A percentile compares a stretch with the other conserved stretches of the same genome.
phyloP scores from a whole-genome alignment of 768 basidiomycete genomes.

The Amanita jacksonii region DNA sequence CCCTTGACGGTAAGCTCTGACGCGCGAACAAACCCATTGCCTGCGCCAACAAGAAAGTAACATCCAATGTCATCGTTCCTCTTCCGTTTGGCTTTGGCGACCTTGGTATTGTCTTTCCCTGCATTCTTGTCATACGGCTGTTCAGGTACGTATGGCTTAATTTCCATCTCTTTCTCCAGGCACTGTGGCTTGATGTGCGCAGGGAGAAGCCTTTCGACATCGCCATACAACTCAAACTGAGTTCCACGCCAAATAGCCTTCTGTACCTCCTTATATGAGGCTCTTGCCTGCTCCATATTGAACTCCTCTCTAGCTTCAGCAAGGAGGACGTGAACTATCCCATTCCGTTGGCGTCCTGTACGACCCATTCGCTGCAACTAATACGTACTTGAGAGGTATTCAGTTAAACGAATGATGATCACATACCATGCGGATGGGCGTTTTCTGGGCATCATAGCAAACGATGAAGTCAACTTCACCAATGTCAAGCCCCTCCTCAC shows the following conservation, averaged over 20 bases:
- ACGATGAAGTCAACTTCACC: slow-evolving; percentile 94
- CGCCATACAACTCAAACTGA: slow-evolving; percentile 85
- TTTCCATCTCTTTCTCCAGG: slow-evolving; percentile 76
- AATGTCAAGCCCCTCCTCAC: slow-evolving; percentile 97
- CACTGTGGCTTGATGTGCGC: slow-evolving; percentile 66
- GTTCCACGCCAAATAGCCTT: slow-evolving; percentile 78
- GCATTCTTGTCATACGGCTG: slow-evolving; percentile 28
- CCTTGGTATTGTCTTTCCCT: slow-evolving; percentile 20
- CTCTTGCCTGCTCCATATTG: slow-evolving; percentile 84
- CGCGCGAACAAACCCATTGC: slow-evolving; percentile 62
- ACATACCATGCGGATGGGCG: slow-evolving; percentile 89
- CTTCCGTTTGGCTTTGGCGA: slow-evolving; percentile 50
- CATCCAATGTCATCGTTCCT: slow-evolving; percentile 55
- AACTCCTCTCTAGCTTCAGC: slow-evolving; percentile 85
- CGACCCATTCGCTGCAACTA: slow-evolving; percentile 94
- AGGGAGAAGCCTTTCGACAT: slow-evolving; percentile 82
- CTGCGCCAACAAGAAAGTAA: slow-evolving; percentile 70
- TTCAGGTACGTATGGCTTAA: slow-evolving; percentile 59
- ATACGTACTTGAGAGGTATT: slow-evolving; percentile 7
- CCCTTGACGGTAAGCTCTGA: slow-evolving; percentile 50
- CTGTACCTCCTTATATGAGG: slow-evolving; percentile 82
- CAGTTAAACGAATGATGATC: background rate
- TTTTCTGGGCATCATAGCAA: slow-evolving; percentile 95
- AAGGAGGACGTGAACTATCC: slow-evolving; percentile 84
- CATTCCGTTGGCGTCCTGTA: slow-evolving; percentile 87